Percentiles rank a stretch among this genome's conserved stretches.
These are phyloP conservation scores for Penicillium vulpinum DNA, from an alignment of 2,329 filamentous ascomycete species.

Conservation along the genomic window DNA sequence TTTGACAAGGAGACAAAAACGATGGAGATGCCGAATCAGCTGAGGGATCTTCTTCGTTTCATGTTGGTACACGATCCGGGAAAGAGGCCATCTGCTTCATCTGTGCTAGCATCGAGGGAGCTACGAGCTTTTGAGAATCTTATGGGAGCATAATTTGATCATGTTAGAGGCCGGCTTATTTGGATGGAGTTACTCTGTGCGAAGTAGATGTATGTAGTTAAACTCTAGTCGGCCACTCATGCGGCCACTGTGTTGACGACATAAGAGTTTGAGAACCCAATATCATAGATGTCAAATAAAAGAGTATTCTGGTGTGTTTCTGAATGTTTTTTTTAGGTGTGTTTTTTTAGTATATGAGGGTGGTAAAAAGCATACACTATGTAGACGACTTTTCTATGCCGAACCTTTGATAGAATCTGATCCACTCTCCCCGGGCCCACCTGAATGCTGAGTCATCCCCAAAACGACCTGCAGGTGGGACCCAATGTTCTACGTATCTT, in stretches of 20 bases:
- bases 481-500: too few relatives aligned
- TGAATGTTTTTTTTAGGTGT: too few relatives aligned
- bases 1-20: background rate
- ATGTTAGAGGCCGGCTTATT: conserved; percentile 42
- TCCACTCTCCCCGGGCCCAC: too few relatives aligned
- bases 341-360: too few relatives aligned
- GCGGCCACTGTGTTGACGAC: too few relatives aligned
- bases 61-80: background rate
- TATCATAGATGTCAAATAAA: too few relatives aligned
- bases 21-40: background rate
- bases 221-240: too few relatives aligned
- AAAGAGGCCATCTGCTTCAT: background rate
- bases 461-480: background rate
- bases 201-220: background rate
- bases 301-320: too few relatives aligned
- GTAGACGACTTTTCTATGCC: too few relatives aligned
- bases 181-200: conserved; percentile 35
- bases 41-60: background rate
- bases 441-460: conserved; percentile 2
- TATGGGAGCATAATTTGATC: background rate
- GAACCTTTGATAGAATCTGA: too few relatives aligned
- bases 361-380: too few relatives aligned
- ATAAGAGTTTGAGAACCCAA: too few relatives aligned
- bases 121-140: background rate
- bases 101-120: background rate